A percentile compares a stretch with the other conserved stretches of the same genome.
Evolutionary conservation across 2,329 filamentous ascomycete species (phyloP).

Genomic region (Drechslera avenae): DNA sequence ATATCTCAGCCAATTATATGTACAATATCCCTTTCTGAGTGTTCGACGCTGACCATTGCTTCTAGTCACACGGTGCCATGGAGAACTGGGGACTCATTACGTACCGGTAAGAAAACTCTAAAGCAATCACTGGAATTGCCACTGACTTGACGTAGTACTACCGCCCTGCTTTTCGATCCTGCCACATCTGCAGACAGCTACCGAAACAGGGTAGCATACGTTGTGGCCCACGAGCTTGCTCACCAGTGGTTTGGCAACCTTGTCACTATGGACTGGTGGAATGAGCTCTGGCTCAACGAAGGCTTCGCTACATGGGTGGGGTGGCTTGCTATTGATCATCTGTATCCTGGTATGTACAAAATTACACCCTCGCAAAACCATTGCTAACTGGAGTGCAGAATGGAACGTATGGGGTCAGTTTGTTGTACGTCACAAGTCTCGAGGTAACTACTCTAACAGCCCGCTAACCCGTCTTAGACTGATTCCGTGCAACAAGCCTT

Average conservation of each 20-base stretch:
- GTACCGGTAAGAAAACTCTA: slow-evolving; percentile 63
- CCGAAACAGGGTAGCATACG: slow-evolving; percentile 93
- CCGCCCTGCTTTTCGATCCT: slow-evolving; percentile 94
- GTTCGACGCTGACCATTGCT: slow-evolving; percentile 49
- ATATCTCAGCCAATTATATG: slow-evolving; percentile 50
- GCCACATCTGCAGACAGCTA: slow-evolving; percentile 87
- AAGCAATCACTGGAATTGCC: not conserved
- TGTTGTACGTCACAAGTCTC: slow-evolving; percentile 67
- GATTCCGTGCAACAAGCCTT: slow-evolving; percentile 94
- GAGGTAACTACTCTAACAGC: slow-evolving; percentile 55
- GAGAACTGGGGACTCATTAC: slow-evolving; percentile 99
- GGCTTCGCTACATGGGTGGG: slow-evolving; percentile 98
- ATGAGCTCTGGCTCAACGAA: slow-evolving; percentile 87
- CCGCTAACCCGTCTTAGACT: slow-evolving; percentile 60
- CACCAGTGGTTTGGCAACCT: slow-evolving; percentile 97
- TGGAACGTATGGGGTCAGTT: slow-evolving; percentile 99
- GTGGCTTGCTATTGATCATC: slow-evolving; percentile 87
- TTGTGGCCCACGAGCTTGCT: slow-evolving; percentile 96
- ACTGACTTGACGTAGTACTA: slow-evolving; percentile 60
- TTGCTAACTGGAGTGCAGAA: slow-evolving; percentile 57
- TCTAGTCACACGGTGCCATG: slow-evolving; percentile 79
- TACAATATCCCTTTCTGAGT: slow-evolving; percentile 28
- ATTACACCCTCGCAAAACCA: not conserved
- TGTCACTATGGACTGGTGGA: slow-evolving; percentile 98
- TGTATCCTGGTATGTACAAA: slow-evolving; percentile 70